phyloP scores from a whole-genome alignment of 2,329 filamentous ascomycete species.

The Pseudocercospora ulei region DNA sequence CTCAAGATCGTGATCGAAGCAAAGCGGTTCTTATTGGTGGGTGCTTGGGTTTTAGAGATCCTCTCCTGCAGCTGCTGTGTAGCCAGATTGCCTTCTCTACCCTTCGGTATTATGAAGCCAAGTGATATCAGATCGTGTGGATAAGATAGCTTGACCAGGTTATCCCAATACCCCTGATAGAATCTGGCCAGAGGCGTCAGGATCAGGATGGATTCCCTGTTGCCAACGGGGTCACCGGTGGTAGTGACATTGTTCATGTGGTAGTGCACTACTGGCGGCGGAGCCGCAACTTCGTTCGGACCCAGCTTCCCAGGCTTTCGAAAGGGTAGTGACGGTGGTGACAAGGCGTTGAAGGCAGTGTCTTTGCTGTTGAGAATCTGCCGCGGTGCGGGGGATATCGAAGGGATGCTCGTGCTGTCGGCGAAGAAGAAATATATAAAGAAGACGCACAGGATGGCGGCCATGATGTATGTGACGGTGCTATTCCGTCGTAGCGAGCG shows the following conservation, averaged over 20 bases:
- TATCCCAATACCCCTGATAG: slow-evolving; percentile 93
- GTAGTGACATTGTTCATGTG: slow-evolving; percentile 91
- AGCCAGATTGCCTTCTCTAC: slow-evolving; percentile 78
- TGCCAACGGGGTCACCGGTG: slow-evolving; percentile 61
- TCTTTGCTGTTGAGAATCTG: slow-evolving; percentile 44
- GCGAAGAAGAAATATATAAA: slow-evolving; percentile 44
- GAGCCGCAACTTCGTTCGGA: slow-evolving; percentile 47
- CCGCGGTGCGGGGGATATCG: slow-evolving; percentile 40
- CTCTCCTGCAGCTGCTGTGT: slow-evolving; percentile 73
- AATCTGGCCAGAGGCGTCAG: slow-evolving; percentile 88
- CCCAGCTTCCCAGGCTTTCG: slow-evolving; percentile 53
- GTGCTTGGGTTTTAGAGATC: slow-evolving; percentile 75
- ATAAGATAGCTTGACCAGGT: slow-evolving; percentile 71
- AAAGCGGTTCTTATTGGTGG: slow-evolving; percentile 71
- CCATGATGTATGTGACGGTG: slow-evolving; percentile 64
- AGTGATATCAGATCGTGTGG: slow-evolving; percentile 91
- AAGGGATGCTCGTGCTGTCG: slow-evolving; percentile 54
- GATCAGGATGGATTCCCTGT: slow-evolving; percentile 78
- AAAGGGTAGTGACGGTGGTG: slow-evolving; percentile 64
- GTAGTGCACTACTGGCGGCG: slow-evolving; percentile 84
- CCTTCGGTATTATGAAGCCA: slow-evolving; percentile 93
- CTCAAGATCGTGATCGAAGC: slow-evolving; percentile 87
- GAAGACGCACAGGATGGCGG: slow-evolving; percentile 58
- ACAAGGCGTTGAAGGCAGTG: slow-evolving; percentile 60
- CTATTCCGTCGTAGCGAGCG: slow-evolving; percentile 70